Evolutionary conservation across 352 stramenopile genomes (phyloP).

Genomic region (Phytophthora sansomeana): DNA sequence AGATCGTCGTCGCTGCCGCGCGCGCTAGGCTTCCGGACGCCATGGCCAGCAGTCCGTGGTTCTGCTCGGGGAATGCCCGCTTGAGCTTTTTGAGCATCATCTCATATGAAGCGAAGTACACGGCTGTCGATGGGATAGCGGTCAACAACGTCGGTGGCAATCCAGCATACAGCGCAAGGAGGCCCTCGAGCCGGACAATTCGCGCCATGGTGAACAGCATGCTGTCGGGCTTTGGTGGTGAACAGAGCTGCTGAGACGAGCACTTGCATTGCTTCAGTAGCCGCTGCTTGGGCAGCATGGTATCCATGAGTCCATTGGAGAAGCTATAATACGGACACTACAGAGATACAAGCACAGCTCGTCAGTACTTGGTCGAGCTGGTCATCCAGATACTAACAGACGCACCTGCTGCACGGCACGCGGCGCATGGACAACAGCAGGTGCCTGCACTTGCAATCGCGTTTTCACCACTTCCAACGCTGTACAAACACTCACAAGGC

Average conservation of each 20-base stretch:
- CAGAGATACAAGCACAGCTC: neutral
- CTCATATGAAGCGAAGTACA: constrained; percentile 96
- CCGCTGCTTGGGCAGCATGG: constrained; percentile 73
- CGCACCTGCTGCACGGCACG: constrained; percentile 58
- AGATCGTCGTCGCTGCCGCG: constrained; percentile 64
- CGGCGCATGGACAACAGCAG: constrained; percentile 57
- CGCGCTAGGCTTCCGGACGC: constrained; percentile 61
- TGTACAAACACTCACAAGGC: constrained; percentile 27
- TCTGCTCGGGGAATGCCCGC: constrained; percentile 45
- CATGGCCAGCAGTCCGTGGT: constrained; percentile 56
- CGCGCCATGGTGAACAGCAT: constrained; percentile 71
- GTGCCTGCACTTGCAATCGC: constrained; percentile 78
- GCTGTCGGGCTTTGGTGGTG: constrained; percentile 47
- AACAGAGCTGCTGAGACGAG: constrained; percentile 53
- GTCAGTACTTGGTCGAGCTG: constrained; percentile 12
- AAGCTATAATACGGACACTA: constrained; percentile 81
- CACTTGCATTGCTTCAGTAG: constrained; percentile 68
- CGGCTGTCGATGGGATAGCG: constrained; percentile 92
- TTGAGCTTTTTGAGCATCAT: constrained; percentile 55
- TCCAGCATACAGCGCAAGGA: constrained; percentile 78
- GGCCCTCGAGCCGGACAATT: constrained; percentile 69
- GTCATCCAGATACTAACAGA: neutral
- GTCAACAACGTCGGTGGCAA: constrained; percentile 92
- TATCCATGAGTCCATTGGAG: constrained; percentile 86
- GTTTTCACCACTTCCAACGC: constrained; percentile 90